These are phyloP conservation scores for Malus sylvestris DNA, from an alignment of 306 rosid genomes.

Conservation along the genomic window DNA sequence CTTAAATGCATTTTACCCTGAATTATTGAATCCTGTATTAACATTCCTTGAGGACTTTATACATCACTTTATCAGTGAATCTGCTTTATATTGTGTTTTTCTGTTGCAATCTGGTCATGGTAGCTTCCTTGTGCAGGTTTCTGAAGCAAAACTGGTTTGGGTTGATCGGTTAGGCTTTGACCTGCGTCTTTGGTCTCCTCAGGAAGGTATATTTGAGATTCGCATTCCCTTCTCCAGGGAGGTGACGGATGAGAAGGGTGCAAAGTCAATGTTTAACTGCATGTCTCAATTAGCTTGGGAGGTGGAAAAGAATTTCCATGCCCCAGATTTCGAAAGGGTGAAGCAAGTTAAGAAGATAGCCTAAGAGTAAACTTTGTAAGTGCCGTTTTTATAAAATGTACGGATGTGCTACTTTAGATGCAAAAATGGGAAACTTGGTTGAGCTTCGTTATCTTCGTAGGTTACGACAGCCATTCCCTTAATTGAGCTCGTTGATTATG, in stretches of 20 bases:
- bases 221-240: constrained; percentile 88
- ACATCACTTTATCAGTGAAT: neutral
- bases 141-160: constrained; percentile 91
- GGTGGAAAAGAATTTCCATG: constrained; percentile 67
- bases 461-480: neutral
- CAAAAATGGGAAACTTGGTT: neutral
- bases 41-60: neutral
- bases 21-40: neutral
- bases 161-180: constrained; percentile 83
- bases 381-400: neutral
- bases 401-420: neutral
- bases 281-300: constrained; percentile 98
- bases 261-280: constrained; percentile 76
- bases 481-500: neutral
- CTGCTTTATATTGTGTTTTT: neutral
- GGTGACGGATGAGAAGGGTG: constrained; percentile 78
- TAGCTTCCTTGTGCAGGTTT: constrained; percentile 36
- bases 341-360: constrained; percentile 55
- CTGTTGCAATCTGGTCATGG: neutral
- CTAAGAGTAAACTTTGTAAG: neutral
- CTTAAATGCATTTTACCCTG: neutral
- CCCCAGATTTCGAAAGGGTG: constrained; percentile 59
- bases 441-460: neutral
- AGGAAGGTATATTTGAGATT: constrained; percentile 52
- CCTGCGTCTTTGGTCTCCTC: constrained; percentile 58